Conservation (phyloP, 495 filamentous ascomycete species). For the Annulohypoxylon moriforme region DNA sequence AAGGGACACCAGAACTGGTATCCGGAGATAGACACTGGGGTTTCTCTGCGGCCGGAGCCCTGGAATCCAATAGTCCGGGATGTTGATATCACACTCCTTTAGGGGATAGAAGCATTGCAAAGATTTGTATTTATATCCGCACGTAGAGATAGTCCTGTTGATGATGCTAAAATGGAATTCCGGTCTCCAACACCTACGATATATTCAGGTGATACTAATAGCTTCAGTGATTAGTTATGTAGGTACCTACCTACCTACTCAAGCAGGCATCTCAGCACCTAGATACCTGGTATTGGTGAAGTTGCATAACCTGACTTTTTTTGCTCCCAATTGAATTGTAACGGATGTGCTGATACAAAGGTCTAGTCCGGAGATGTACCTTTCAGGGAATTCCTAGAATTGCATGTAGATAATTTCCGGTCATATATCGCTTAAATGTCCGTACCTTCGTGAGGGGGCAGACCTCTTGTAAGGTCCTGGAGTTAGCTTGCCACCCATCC, state of each 20-base stretch:
- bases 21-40: not conserved
- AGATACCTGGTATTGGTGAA: not conserved
- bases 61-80: not conserved
- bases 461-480: slow-evolving; percentile 19
- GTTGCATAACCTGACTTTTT: not conserved
- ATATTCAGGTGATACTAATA: too few relatives aligned
- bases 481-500: slow-evolving; percentile 12
- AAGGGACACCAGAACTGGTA: not conserved
- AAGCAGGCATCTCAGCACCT: not conserved
- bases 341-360: slow-evolving; percentile 3
- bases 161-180: too few relatives aligned
- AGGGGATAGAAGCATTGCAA: not conserved
- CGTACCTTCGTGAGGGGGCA: not conserved
- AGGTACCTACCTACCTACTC: not conserved
- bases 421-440: not conserved
- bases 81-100: too few relatives aligned
- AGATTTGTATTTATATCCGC: not conserved
- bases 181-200: too few relatives aligned
- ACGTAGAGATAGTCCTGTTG: not conserved
- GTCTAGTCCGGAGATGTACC: not conserved
- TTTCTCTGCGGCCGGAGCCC: too few relatives aligned
- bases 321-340: not conserved
- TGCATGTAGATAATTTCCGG: not conserved
- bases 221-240: too few relatives aligned
- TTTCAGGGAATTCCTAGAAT: not conserved